Percentiles rank a stretch among this genome's conserved stretches.
phyloP scores from a whole-genome alignment of 2,329 filamentous ascomycete species.

The Nigrospora oryzae region DNA sequence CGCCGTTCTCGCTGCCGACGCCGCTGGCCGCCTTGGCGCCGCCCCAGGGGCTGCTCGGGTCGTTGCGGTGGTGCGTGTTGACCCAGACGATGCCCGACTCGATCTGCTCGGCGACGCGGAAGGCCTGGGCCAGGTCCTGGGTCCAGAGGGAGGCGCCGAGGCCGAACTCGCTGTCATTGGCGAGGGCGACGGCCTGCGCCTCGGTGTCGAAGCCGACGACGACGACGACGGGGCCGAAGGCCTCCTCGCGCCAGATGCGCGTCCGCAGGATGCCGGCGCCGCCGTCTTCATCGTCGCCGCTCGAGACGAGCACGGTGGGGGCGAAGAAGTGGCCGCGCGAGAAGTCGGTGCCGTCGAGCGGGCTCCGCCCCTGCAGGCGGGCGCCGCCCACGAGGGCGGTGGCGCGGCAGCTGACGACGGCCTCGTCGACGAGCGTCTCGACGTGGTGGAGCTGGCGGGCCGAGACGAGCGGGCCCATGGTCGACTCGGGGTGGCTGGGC shows the following conservation, averaged over 20 bases:
- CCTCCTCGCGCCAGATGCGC: constrained; percentile 71
- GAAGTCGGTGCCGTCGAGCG: constrained; percentile 42
- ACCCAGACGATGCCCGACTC: constrained; percentile 55
- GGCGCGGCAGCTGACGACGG: constrained; percentile 41
- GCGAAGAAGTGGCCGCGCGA: constrained; percentile 65
- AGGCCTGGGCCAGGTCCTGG: constrained; percentile 61
- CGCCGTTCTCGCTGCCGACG: constrained; percentile 64
- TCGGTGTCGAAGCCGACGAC: constrained; percentile 69
- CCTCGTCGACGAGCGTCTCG: constrained; percentile 56
- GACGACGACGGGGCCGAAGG: constrained; percentile 73
- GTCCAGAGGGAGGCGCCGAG: constrained; percentile 75
- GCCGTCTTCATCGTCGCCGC: constrained; percentile 31
- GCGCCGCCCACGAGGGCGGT: constrained; percentile 33
- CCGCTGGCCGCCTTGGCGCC: constrained; percentile 54
- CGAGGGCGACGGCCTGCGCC: constrained; percentile 60
- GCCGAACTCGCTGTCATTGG: constrained; percentile 68
- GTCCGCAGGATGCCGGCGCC: constrained; percentile 57
- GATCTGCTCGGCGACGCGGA: constrained; percentile 63
- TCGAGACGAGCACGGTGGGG: constrained; percentile 60
- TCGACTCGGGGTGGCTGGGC: constrained; percentile 44
- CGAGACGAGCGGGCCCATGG: constrained; percentile 59
- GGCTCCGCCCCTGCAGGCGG: constrained; percentile 36
- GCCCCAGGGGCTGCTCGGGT: constrained; percentile 65
- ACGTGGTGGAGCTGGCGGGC: constrained; percentile 56
- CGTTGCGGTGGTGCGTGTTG: constrained; percentile 61